A percentile compares a stretch with the other conserved stretches of the same genome.
Evolutionary conservation across 495 filamentous ascomycete genomes (phyloP).

Genomic region (Hypomontagnella monticulosa): DNA sequence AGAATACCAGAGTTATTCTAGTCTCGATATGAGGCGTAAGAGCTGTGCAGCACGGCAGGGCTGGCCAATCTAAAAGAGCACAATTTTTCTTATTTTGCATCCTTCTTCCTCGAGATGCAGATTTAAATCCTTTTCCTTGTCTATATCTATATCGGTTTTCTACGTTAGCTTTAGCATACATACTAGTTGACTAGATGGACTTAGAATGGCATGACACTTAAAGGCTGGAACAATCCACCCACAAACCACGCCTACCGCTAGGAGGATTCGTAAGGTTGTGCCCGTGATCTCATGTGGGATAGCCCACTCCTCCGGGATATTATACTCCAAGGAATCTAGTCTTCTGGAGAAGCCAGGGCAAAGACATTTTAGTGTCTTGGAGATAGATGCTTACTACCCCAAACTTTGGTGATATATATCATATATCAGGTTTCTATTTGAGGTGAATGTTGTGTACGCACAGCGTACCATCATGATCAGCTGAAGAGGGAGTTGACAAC

Average conservation of each 20-base stretch:
- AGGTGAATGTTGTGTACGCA: not conserved
- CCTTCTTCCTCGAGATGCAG: conserved; percentile 32
- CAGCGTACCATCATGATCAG: not conserved
- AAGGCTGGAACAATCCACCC: conserved; percentile 17
- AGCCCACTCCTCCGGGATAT: conserved; percentile 2
- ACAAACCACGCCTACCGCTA: conserved; percentile 14
- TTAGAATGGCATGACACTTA: conserved; percentile 19
- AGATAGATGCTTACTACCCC: too few species aligned
- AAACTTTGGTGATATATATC: too few species aligned
- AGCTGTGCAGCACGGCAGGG: not conserved
- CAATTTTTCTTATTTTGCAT: conserved; percentile 18
- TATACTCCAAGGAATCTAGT: conserved; percentile 1
- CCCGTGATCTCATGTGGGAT: conserved; percentile 21
- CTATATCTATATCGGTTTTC: conserved; percentile 16
- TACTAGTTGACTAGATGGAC: conserved; percentile 15
- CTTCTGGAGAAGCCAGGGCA: not conserved
- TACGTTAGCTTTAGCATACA: conserved; percentile 6
- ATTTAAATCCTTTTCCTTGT: conserved; percentile 29
- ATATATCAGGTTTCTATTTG: not conserved
- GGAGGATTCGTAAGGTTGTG: conserved; percentile 18
- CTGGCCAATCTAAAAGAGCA: conserved; percentile 14
- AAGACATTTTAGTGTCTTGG: not conserved
- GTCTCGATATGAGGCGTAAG: conserved; percentile 20
- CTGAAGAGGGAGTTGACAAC: conserved; percentile 9
- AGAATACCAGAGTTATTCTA: not conserved